Percentiles rank a stretch among this genome's conserved stretches.
These are phyloP conservation scores for Brassica rapa DNA, from an alignment of 345 rosid genomes.

Conservation along the genomic window DNA sequence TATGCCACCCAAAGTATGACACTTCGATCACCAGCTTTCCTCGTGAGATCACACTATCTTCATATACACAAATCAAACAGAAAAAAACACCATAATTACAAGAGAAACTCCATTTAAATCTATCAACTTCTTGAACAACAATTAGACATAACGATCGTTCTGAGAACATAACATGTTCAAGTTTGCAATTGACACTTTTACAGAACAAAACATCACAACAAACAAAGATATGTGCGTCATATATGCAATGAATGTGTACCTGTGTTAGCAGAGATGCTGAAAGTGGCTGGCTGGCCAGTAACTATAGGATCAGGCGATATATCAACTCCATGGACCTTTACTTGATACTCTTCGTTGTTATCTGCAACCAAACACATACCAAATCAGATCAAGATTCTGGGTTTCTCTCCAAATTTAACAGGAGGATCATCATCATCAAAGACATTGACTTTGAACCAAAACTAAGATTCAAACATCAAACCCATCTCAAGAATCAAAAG, in stretches of 20 bases:
- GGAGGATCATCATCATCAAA: background rate
- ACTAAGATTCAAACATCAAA: background rate
- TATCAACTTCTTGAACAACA: background rate
- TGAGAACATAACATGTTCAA: background rate
- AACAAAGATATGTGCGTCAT: background rate
- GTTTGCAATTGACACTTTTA: background rate
- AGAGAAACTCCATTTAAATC: background rate
- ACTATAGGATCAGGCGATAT: constrained; percentile 66
- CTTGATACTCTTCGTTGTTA: constrained; percentile 58
- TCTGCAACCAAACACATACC: constrained; percentile 46
- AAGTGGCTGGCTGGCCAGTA: constrained; percentile 62
- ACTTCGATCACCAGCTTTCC: constrained; percentile 85
- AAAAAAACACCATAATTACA: background rate
- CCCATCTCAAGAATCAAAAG: too few species aligned
- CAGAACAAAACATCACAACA: background rate
- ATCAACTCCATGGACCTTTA: constrained; percentile 63
- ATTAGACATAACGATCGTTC: background rate
- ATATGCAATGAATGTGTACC: constrained; percentile 38
- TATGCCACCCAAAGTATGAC: constrained; percentile 80
- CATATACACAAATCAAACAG: constrained; percentile 16
- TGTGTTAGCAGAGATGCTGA: constrained; percentile 65
- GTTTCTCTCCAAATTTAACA: background rate
- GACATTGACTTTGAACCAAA: background rate
- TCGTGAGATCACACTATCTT: constrained; percentile 53
- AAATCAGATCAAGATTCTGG: constrained; percentile 28